phyloP scores from a whole-genome alignment of 208 protist species.

The Acanthamoeba royreba region DNA sequence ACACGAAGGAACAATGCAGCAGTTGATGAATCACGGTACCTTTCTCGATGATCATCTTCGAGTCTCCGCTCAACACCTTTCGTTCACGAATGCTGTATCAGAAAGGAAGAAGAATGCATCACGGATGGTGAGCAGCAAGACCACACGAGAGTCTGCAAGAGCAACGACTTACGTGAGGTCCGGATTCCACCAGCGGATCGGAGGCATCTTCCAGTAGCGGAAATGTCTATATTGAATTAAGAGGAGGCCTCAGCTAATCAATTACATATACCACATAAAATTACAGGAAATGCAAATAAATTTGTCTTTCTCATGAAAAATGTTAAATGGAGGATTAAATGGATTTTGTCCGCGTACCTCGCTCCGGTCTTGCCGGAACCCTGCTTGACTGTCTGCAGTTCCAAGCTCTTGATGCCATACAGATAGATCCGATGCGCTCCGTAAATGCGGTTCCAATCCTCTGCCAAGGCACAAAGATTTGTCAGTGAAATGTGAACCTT shows the following conservation, averaged over 20 bases:
- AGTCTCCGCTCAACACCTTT: background rate
- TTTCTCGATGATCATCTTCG: background rate
- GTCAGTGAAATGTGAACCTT: background rate
- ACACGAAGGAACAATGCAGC: background rate
- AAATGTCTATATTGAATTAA: background rate
- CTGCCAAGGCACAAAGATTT: background rate
- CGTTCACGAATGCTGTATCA: background rate
- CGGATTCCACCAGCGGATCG: slow-evolving; percentile 40
- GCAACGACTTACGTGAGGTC: background rate
- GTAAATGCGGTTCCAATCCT: slow-evolving; percentile 17
- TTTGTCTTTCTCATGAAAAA: background rate
- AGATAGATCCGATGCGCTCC: background rate
- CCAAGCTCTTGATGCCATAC: background rate
- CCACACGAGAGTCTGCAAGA: background rate
- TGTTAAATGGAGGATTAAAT: background rate
- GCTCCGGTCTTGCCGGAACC: background rate
- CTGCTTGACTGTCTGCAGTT: background rate
- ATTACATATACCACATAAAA: background rate
- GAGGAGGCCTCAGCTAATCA: background rate
- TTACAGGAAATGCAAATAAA: background rate
- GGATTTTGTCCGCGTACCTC: background rate
- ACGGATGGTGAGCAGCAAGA: background rate
- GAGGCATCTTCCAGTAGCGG: slow-evolving; percentile 26
- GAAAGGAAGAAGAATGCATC: background rate
- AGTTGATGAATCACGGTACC: background rate